Conservation (phyloP, 108 stramenopile genomes). For the Pseudonitzschia pungens region DNA sequence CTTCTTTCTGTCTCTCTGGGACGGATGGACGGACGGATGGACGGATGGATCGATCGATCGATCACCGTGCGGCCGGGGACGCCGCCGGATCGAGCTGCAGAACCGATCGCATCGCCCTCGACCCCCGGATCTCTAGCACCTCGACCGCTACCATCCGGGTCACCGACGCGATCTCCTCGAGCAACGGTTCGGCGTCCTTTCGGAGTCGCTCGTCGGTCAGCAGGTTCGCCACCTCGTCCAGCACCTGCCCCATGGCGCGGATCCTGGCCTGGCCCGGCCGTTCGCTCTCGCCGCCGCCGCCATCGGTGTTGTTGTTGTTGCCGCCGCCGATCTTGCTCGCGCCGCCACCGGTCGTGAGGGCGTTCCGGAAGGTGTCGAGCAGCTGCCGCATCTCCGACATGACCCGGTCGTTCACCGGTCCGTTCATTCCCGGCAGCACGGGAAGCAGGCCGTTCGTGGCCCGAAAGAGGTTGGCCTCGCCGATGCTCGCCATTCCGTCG, state of each 20-base stretch:
- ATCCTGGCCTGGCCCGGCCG: constrained; percentile 55
- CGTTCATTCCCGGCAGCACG: constrained; percentile 77
- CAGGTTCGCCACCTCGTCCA: constrained; percentile 45
- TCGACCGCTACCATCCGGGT: constrained; percentile 85
- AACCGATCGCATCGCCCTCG: constrained; percentile 67
- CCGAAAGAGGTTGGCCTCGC: constrained; percentile 67
- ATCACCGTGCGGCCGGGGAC: neutral
- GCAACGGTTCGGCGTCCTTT: constrained; percentile 56
- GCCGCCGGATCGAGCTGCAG: constrained; percentile 38
- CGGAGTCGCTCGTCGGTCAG: constrained; percentile 59
- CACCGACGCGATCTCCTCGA: constrained; percentile 71
- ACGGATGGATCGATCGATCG: neutral
- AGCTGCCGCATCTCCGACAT: constrained; percentile 71
- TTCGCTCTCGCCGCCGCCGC: too few relatives aligned
- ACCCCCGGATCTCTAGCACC: constrained; percentile 82
- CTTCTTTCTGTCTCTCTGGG: too few relatives aligned
- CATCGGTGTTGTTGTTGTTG: constrained; percentile 2
- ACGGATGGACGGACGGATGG: too few relatives aligned
- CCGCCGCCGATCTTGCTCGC: neutral
- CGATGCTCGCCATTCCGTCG: constrained; percentile 86
- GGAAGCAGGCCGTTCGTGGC: constrained; percentile 63
- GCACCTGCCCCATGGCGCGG: constrained; percentile 56
- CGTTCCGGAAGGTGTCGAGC: constrained; percentile 67
- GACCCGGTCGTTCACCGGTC: constrained; percentile 74
- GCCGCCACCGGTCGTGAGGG: constrained; percentile 36